phyloP scores from a whole-genome alignment of 1,284 basidiomycete species.

The Sporisorium graminicola region DNA sequence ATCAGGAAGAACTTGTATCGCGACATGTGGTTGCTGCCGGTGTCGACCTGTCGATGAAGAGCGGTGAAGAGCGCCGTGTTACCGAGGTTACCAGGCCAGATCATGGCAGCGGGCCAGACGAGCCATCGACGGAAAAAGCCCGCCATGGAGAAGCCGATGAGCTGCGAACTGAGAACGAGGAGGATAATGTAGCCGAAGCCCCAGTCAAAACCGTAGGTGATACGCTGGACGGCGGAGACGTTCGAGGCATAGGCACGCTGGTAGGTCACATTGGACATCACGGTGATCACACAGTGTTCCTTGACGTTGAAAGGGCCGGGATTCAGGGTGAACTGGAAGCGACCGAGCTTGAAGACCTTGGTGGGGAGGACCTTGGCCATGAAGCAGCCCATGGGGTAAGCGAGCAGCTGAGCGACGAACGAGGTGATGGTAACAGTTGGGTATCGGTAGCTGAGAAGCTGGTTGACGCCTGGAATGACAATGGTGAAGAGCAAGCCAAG shows the following conservation, averaged over 20 bases:
- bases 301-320: slow-evolving; percentile 67
- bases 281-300: slow-evolving; percentile 64
- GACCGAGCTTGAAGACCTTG: slow-evolving; percentile 46
- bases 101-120: slow-evolving; percentile 65
- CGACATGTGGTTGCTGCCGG: slow-evolving; percentile 71
- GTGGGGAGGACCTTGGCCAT: slow-evolving; percentile 56
- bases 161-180: slow-evolving; percentile 71
- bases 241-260: slow-evolving; percentile 69
- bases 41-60: slow-evolving; percentile 55
- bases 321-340: slow-evolving; percentile 62
- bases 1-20: slow-evolving; percentile 58
- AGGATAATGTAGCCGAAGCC: slow-evolving; percentile 71
- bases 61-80: slow-evolving; percentile 60
- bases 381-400: slow-evolving; percentile 56
- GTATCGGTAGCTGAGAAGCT: slow-evolving; percentile 62
- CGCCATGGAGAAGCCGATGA: slow-evolving; percentile 63
- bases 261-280: slow-evolving; percentile 71
- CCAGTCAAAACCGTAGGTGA: slow-evolving; percentile 49
- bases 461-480: slow-evolving; percentile 63
- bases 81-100: slow-evolving; percentile 63
- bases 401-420: slow-evolving; percentile 57
- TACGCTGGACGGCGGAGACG: slow-evolving; percentile 59
- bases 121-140: slow-evolving; percentile 61
- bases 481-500: slow-evolving; percentile 63
- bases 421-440: slow-evolving; percentile 59